phyloP scores from a whole-genome alignment of 2,329 filamentous ascomycete genomes.

The Colletotrichum sp. region DNA sequence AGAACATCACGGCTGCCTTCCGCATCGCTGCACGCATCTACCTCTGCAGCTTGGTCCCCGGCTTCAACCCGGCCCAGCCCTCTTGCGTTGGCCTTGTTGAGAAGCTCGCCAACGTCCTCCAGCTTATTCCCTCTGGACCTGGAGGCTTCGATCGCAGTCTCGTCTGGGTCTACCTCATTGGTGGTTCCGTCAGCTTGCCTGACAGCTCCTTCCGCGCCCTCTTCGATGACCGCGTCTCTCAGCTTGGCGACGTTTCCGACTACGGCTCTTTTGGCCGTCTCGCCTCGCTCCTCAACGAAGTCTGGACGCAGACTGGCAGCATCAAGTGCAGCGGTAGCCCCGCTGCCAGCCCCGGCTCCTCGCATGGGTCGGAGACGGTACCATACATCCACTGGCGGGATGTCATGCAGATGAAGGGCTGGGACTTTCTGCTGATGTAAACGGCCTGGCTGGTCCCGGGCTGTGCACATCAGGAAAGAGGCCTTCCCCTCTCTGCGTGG shows the following conservation, averaged over 20 bases:
- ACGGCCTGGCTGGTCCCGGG: constrained; percentile 16
- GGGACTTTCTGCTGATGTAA: constrained; percentile 91
- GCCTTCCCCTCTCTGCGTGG: constrained; percentile 22
- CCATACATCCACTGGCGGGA: constrained; percentile 92
- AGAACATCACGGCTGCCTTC: constrained; percentile 91
- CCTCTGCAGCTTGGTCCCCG: constrained; percentile 92
- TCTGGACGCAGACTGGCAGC: constrained; percentile 81
- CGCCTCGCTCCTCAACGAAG: constrained; percentile 77
- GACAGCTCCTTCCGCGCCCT: constrained; percentile 78
- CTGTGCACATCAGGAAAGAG: neutral
- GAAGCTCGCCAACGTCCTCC: constrained; percentile 77
- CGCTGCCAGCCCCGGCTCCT: constrained; percentile 25
- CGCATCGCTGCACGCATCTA: constrained; percentile 93
- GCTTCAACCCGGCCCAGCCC: constrained; percentile 76
- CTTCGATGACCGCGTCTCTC: constrained; percentile 75
- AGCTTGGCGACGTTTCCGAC: constrained; percentile 77
- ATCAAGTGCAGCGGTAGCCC: constrained; percentile 39
- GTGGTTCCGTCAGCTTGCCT: constrained; percentile 77
- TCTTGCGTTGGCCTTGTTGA: constrained; percentile 80
- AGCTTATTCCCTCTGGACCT: constrained; percentile 81
- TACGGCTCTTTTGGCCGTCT: constrained; percentile 89
- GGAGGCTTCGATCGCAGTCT: constrained; percentile 89
- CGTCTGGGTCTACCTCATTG: constrained; percentile 91
- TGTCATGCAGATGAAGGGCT: constrained; percentile 88
- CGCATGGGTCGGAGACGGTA: constrained; percentile 42